phyloP scores from a whole-genome alignment of 148 eudicot species.

The Heliamphora exappendiculata region DNA sequence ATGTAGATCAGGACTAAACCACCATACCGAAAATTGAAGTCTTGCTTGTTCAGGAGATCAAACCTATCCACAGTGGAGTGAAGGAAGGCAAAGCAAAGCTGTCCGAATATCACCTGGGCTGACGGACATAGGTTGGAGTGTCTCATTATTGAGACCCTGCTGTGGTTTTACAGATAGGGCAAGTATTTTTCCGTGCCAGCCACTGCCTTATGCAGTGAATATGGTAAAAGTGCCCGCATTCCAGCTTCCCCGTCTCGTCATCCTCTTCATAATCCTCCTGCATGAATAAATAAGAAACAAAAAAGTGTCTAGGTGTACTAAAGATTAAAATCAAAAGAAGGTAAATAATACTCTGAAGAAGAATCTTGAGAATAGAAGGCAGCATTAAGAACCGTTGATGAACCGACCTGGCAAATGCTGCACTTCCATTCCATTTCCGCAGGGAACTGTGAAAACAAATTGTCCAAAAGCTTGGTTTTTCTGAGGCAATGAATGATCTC shows the following conservation, averaged over 20 bases:
- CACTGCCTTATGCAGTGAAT: slow-evolving; percentile 63
- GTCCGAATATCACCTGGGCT: background rate
- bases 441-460: slow-evolving; percentile 26
- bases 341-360: background rate
- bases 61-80: slow-evolving; percentile 11
- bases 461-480: slow-evolving; percentile 42
- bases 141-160: slow-evolving; percentile 29
- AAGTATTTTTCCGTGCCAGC: slow-evolving; percentile 53
- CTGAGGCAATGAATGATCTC: slow-evolving; percentile 65
- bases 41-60: background rate
- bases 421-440: slow-evolving; percentile 54
- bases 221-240: slow-evolving; percentile 65
- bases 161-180: slow-evolving; percentile 67
- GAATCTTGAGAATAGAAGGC: background rate
- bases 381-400: background rate
- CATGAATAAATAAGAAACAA: slow-evolving; percentile 2
- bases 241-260: slow-evolving; percentile 57
- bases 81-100: background rate
- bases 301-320: background rate
- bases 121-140: background rate
- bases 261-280: slow-evolving; percentile 62
- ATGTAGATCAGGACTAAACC: no score
- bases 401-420: slow-evolving; percentile 74
- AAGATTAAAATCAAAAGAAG: background rate
- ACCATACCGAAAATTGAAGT: background rate